phyloP scores from a whole-genome alignment of 2,329 filamentous ascomycete species.

The Fusarium pilosicola region DNA sequence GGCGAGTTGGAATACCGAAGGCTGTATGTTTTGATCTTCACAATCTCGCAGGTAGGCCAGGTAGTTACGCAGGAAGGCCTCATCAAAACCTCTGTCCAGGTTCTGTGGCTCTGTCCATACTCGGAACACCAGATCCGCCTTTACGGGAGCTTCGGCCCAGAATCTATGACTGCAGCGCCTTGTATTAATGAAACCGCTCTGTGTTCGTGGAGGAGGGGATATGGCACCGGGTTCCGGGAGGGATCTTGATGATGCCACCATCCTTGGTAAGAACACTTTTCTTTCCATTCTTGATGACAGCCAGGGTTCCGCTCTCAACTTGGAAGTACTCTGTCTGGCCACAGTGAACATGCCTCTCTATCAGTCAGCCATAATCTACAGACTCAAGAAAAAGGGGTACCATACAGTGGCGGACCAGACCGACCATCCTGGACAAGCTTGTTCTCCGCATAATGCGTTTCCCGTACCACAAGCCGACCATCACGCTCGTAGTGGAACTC shows the following conservation, averaged over 20 bases:
- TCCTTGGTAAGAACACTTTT: not conserved
- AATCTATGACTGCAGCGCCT: not conserved
- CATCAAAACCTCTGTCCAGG: not conserved
- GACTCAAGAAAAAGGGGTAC: not conserved
- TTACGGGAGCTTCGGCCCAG: not conserved
- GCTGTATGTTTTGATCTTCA: not conserved
- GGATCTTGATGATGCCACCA: not conserved
- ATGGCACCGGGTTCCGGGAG: not conserved
- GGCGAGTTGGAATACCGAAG: not conserved
- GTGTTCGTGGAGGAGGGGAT: rapidly evolving
- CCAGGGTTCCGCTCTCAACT: not conserved
- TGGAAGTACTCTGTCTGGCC: not conserved
- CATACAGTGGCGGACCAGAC: not conserved
- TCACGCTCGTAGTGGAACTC: not conserved
- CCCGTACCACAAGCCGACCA: not conserved
- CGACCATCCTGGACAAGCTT: not conserved
- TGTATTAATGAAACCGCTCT: rapidly evolving
- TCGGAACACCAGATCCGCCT: not conserved
- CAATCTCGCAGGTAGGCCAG: not conserved
- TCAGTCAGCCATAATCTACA: rapidly evolving
- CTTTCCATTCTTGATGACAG: not conserved
- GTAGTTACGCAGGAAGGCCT: not conserved
- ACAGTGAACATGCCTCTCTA: not conserved
- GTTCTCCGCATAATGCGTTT: not conserved
- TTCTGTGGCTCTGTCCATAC: not conserved